Conservation (phyloP, 164 flowering plant genomes). For the Stephania yunnanensis region DNA sequence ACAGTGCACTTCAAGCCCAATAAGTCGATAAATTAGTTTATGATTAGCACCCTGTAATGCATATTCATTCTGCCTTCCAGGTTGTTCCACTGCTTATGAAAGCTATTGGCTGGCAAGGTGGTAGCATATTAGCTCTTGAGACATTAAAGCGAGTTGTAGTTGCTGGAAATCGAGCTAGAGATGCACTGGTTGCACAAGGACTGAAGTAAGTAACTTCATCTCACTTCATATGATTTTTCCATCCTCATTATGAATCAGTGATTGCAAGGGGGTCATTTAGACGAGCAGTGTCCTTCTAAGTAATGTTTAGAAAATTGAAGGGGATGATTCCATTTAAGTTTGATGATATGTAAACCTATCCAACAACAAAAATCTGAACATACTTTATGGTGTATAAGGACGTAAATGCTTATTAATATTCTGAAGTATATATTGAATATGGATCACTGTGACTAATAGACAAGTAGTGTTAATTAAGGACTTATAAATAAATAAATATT, state of each 20-base stretch:
- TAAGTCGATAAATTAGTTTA: background rate
- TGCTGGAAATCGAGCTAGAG: conserved; percentile 98
- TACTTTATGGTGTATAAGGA: too few relatives aligned
- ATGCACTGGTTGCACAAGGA: conserved; percentile 99
- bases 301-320: too few relatives aligned
- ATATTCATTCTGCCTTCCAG: conserved; percentile 29
- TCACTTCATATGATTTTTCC: background rate
- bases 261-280: too few relatives aligned
- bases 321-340: too few relatives aligned
- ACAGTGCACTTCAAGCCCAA: conserved; percentile 2
- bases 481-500: too few relatives aligned
- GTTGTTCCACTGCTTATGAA: conserved; percentile 99
- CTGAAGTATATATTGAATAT: too few relatives aligned
- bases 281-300: too few relatives aligned
- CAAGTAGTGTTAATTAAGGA: too few relatives aligned
- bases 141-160: conserved; percentile 96
- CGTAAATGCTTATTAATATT: too few relatives aligned
- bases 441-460: too few relatives aligned
- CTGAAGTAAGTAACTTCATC: conserved; percentile 57
- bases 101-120: conserved; percentile 99
- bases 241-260: background rate
- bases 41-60: background rate
- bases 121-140: conserved; percentile 96
- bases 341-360: too few relatives aligned
- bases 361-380: too few relatives aligned